These are phyloP conservation scores for Tripterygium wilfordii DNA, from an alignment of 177 flowering plant species.

Conservation along the genomic window DNA sequence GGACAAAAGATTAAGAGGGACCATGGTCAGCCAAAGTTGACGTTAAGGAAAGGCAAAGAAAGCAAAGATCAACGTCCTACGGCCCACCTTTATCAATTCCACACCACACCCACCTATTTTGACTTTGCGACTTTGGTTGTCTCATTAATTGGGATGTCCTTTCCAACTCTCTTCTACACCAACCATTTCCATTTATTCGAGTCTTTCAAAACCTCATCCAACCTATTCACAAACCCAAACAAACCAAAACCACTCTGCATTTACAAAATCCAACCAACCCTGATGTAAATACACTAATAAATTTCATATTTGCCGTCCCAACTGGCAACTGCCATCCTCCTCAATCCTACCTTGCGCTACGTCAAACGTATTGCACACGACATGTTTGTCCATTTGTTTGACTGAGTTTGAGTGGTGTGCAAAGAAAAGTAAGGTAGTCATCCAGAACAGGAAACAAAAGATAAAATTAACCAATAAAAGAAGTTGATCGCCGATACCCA, in stretches of 20 bases:
- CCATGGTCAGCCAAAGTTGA: constrained; percentile 16
- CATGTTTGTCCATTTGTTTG: constrained; percentile 26
- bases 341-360: too few relatives aligned
- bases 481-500: neutral
- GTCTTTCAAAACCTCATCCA: too few relatives aligned
- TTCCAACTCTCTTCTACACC: neutral
- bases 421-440: constrained; percentile 5
- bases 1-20: too few relatives aligned
- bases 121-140: constrained; percentile 14
- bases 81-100: constrained; percentile 10
- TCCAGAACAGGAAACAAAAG: constrained; percentile 10
- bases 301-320: constrained; percentile 11
- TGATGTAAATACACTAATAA: neutral
- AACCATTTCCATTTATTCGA: neutral
- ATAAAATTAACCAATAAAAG: neutral
- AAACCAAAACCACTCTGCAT: too few relatives aligned
- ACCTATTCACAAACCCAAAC: too few relatives aligned
- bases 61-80: neutral
- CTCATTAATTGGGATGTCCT: constrained; percentile 6
- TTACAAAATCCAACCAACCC: too few relatives aligned
- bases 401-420: constrained; percentile 19
- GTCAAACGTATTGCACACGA: constrained; percentile 33
- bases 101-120: constrained; percentile 20
- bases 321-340: constrained; percentile 19
- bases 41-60: constrained; percentile 26